A percentile compares a stretch with the other conserved stretches of the same genome.
Evolutionary conservation across 2,329 filamentous ascomycete genomes (phyloP).

Genomic region (Helotiales sp.): DNA sequence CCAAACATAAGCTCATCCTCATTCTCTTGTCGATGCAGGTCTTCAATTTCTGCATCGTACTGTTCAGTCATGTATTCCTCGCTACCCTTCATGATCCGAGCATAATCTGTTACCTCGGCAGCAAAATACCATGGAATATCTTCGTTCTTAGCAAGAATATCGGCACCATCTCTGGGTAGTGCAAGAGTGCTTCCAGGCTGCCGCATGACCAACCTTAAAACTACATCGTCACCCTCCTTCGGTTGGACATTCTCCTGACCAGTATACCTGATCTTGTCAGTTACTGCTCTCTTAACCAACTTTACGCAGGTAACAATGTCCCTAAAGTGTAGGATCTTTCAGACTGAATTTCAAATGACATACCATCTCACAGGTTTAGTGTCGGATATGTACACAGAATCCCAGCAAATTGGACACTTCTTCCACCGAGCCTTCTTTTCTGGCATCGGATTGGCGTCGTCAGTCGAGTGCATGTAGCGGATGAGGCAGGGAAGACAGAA

Average conservation of each 20-base stretch:
- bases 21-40: constrained; percentile 73
- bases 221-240: constrained; percentile 82
- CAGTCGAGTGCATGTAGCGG: constrained; percentile 88
- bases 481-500: constrained; percentile 93
- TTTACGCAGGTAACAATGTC: too few relatives aligned
- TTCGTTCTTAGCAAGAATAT: constrained; percentile 66
- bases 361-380: constrained; percentile 83
- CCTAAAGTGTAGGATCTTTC: too few relatives aligned
- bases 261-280: too few relatives aligned
- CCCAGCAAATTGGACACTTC: constrained; percentile 95
- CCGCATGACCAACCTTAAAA: constrained; percentile 82
- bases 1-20: constrained; percentile 92
- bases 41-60: constrained; percentile 75
- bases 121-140: constrained; percentile 95
- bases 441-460: constrained; percentile 58
- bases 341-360: too few relatives aligned
- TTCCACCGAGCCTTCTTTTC: constrained; percentile 80
- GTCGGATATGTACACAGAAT: constrained; percentile 89
- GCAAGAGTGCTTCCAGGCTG: constrained; percentile 81
- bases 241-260: constrained; percentile 84
- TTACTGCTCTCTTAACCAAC: too few relatives aligned
- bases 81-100: constrained; percentile 91
- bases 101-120: constrained; percentile 91
- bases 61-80: constrained; percentile 83
- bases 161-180: constrained; percentile 76